Percentiles rank a stretch among this genome's conserved stretches.
Evolutionary conservation across 441 rosid genomes (phyloP).

Genomic region (Euphorbia schlechtendalii): DNA sequence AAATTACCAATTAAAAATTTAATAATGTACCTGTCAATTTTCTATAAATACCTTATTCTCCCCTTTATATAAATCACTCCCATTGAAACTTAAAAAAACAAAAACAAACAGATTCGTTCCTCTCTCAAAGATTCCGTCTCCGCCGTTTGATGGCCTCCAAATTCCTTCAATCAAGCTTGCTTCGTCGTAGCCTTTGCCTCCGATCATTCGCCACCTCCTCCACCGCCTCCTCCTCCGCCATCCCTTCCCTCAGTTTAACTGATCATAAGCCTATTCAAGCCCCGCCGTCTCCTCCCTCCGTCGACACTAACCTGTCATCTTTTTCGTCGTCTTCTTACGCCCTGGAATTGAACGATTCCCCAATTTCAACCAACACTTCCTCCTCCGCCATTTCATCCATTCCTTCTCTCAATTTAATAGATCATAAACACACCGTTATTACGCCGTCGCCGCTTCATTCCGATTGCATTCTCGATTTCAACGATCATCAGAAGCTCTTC

Average conservation of each 20-base stretch:
- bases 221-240: conserved; percentile 32
- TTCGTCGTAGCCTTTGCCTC: not conserved
- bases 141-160: not conserved
- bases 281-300: too few relatives aligned
- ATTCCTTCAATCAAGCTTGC: not conserved
- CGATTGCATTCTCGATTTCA: conserved; percentile 34
- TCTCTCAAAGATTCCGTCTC: not conserved
- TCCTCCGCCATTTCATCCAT: too few relatives aligned
- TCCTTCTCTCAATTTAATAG: conserved; percentile 19
- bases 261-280: too few relatives aligned
- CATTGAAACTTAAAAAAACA: not conserved
- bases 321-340: too few relatives aligned
- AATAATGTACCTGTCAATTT: not conserved
- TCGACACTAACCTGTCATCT: too few relatives aligned
- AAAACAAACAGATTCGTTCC: too few relatives aligned
- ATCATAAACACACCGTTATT: conserved; percentile 16
- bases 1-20: not conserved
- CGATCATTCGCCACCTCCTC: conserved; percentile 7
- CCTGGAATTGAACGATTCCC: too few relatives aligned
- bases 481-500: conserved; percentile 47
- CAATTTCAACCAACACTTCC: too few relatives aligned
- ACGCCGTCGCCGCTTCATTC: conserved; percentile 9
- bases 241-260: conserved; percentile 23
- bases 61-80: not conserved
- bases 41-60: not conserved